Percentiles rank a stretch among this genome's conserved stretches.
Evolutionary conservation across 192 early-diverging fungal species (phyloP).

Genomic region (Coemansia sp.): DNA sequence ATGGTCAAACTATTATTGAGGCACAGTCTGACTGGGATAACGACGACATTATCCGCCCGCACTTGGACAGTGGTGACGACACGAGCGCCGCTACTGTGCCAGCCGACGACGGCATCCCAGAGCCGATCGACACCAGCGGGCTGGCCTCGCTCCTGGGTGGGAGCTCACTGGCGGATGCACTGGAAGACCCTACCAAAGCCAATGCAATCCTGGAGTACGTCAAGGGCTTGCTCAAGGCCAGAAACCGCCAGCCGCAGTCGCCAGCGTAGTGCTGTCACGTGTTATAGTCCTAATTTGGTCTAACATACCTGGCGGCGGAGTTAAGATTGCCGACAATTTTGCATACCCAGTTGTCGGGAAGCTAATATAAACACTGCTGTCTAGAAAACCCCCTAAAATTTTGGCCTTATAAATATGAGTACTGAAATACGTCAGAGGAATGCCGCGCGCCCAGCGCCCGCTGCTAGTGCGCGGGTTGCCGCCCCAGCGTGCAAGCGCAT

Average conservation of each 20-base stretch:
- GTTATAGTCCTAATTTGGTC: background rate
- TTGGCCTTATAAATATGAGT: background rate
- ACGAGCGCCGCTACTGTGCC: background rate
- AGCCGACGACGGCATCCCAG: slow-evolving; percentile 27
- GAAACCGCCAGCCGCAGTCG: slow-evolving; percentile 14
- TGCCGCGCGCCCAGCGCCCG: background rate
- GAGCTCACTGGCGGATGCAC: slow-evolving; percentile 44
- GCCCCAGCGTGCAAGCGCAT: slow-evolving; percentile 7
- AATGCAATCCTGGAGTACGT: slow-evolving; percentile 49
- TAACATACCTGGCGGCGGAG: background rate
- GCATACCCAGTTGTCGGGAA: no score
- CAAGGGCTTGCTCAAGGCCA: slow-evolving; percentile 39
- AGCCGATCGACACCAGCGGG: slow-evolving; percentile 46
- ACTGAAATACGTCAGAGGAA: background rate
- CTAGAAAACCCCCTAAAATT: background rate
- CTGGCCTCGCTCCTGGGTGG: slow-evolving; percentile 38
- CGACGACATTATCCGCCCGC: background rate
- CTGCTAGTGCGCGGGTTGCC: background rate
- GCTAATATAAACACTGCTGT: no score
- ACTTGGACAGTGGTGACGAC: background rate
- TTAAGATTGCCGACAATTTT: slow-evolving; percentile 1
- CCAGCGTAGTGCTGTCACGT: slow-evolving; percentile 7
- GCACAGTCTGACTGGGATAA: slow-evolving; percentile 9
- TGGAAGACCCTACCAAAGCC: slow-evolving; percentile 45
- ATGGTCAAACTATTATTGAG: background rate